These are phyloP conservation scores for Metschnikowia gruessii DNA, from an alignment of 805 yeast genomes.

Conservation along the genomic window DNA sequence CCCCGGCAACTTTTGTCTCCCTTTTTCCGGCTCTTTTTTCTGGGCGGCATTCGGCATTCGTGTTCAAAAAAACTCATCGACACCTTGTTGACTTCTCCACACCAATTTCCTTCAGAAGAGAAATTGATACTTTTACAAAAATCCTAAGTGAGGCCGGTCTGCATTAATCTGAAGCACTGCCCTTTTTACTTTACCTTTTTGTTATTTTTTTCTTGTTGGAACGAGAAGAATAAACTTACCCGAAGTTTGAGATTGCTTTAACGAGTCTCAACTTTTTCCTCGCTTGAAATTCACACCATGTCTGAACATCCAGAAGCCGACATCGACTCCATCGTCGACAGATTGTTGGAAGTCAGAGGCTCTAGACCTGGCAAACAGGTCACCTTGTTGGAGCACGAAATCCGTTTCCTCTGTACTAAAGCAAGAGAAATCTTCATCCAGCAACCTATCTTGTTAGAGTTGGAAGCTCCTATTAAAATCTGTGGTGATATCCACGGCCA, in stretches of 20 bases:
- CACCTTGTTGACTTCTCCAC: conserved; percentile 7
- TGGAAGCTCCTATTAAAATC: conserved; percentile 93
- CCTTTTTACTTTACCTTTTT: background rate
- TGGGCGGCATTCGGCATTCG: conserved; percentile 10
- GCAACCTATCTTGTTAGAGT: conserved; percentile 91
- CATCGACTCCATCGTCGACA: conserved; percentile 94
- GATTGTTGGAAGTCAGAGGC: conserved; percentile 95
- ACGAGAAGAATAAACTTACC: background rate
- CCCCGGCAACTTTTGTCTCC: conserved; percentile 9
- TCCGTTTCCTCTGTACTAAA: conserved; percentile 91
- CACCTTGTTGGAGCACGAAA: conserved; percentile 88
- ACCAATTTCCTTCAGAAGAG: background rate
- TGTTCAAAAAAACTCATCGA: conserved; percentile 9
- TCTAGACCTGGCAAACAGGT: conserved; percentile 98
- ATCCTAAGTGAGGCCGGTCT: no score
- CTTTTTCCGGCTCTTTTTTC: conserved; percentile 1
- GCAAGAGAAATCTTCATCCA: conserved; percentile 97
- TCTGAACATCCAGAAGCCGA: conserved; percentile 70
- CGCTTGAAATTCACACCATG: conserved; percentile 20
- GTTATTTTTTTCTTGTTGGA: background rate
- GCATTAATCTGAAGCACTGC: no score
- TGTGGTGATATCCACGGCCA: conserved; percentile 99
- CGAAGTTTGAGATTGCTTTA: background rate
- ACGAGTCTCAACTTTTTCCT: background rate
- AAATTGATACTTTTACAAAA: background rate